Percentiles rank a stretch among this genome's conserved stretches.
Conservation (phyloP, 2,329 filamentous ascomycete genomes). For the Fusarium pseudonygamai region DNA sequence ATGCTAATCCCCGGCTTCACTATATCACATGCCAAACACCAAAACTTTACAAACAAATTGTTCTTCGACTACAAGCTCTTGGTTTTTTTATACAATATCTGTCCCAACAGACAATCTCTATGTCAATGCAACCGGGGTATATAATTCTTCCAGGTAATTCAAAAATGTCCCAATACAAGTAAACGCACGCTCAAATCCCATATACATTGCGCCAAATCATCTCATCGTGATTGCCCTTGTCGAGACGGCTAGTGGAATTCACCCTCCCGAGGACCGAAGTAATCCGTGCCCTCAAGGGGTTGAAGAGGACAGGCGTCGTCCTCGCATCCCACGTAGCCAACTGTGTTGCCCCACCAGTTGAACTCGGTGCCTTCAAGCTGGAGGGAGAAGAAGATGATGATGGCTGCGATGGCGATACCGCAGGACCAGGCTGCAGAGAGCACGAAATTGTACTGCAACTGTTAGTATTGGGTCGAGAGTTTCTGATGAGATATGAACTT, state of each 20-base stretch:
- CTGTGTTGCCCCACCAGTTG: conserved; percentile 61
- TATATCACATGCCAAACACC: not conserved
- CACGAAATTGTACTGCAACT: conserved; percentile 60
- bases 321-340: conserved; percentile 55
- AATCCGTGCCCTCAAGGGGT: conserved; percentile 48
- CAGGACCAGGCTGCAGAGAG: conserved; percentile 61
- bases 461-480: conserved; percentile 1
- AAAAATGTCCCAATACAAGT: conserved; percentile 36
- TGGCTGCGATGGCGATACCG: conserved; percentile 60
- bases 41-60: not conserved
- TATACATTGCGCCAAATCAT: conserved; percentile 40
- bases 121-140: conserved; percentile 41
- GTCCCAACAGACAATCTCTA: conserved; percentile 35
- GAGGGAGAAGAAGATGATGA: conserved; percentile 64
- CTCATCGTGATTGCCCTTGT: conserved; percentile 17
- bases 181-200: conserved; percentile 38
- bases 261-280: conserved; percentile 53
- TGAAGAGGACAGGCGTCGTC: conserved; percentile 51
- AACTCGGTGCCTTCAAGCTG: conserved; percentile 55
- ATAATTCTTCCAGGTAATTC: conserved; percentile 36
- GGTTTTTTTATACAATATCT: conserved; percentile 28
- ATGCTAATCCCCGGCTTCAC: not conserved
- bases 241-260: conserved; percentile 44
- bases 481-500: conserved; percentile 6
- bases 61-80: conserved; percentile 14